These are phyloP conservation scores for Heritiera fomes DNA, from an alignment of 345 rosid genomes.

Conservation along the genomic window DNA sequence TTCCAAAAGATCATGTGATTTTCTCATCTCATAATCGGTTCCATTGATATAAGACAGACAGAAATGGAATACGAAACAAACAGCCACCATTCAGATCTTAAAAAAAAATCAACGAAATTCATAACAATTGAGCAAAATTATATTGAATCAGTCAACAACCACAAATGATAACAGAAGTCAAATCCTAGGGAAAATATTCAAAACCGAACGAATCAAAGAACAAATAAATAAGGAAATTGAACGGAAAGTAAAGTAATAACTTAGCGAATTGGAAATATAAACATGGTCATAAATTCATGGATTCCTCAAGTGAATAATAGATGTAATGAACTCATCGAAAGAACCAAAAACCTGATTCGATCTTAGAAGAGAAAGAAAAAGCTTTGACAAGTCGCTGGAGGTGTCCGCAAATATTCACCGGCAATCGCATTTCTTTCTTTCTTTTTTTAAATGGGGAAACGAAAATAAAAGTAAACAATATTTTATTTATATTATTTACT, in stretches of 20 bases:
- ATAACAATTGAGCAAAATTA: background rate
- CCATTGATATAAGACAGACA: background rate
- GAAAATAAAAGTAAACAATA: background rate
- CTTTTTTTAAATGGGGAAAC: background rate
- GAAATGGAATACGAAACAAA: background rate
- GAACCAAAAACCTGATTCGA: slow-evolving; percentile 13
- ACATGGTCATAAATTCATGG: background rate
- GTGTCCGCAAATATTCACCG: background rate
- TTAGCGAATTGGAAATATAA: background rate
- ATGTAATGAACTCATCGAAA: background rate
- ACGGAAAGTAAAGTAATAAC: background rate
- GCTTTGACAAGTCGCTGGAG: background rate
- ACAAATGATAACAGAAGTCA: background rate
- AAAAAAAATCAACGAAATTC: background rate
- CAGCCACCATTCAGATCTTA: background rate
- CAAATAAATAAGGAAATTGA: background rate
- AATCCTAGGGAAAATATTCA: slow-evolving; percentile 14
- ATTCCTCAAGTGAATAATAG: background rate
- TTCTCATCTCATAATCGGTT: background rate
- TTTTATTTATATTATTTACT: too few relatives aligned
- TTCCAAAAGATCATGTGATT: background rate
- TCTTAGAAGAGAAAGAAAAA: background rate
- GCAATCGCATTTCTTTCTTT: background rate
- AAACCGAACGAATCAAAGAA: background rate
- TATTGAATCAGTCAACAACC: background rate